Evolutionary conservation across 2,329 filamentous ascomycete genomes (phyloP).

Genomic region (Trichophyton schoenleinii): DNA sequence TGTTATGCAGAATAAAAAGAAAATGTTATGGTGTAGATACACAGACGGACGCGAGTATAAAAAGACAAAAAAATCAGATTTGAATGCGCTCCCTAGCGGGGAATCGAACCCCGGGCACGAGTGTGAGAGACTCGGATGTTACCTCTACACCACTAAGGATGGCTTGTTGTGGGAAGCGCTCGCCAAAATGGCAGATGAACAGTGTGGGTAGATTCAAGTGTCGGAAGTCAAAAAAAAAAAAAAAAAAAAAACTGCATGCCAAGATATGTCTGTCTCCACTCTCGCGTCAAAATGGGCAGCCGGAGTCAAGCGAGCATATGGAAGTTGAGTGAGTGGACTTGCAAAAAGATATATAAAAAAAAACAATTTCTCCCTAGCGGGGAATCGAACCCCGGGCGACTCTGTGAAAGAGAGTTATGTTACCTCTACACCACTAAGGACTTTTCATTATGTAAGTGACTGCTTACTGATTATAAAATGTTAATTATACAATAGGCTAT

Average conservation of each 20-base stretch:
- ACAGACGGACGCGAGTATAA: no score
- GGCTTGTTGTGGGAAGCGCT: not conserved
- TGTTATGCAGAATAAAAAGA: no score
- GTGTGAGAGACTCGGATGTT: slow-evolving; percentile 9
- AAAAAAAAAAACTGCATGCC: not conserved
- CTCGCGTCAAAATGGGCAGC: not conserved
- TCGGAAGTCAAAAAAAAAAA: not conserved
- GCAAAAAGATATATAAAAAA: not conserved
- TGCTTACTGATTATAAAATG: not conserved
- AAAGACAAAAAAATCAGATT: not conserved
- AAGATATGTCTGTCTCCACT: not conserved
- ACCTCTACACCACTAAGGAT: slow-evolving; percentile 10
- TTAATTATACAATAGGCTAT: not conserved
- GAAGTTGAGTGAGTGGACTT: no score
- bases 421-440: slow-evolving; percentile 2
- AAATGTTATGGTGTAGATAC: no score
- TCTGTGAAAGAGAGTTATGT: slow-evolving; percentile 7
- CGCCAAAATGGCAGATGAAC: not conserved
- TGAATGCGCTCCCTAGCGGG: not conserved
- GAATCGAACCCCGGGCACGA: slow-evolving; percentile 9
- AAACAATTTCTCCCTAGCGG: not conserved
- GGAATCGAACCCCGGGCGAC: slow-evolving; percentile 9
- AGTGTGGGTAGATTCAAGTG: not conserved
- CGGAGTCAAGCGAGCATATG: not conserved
- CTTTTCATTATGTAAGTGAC: not conserved